Evolutionary conservation across 1,284 basidiomycete species (phyloP).

Genomic region (Cutaneotrichosporon mucoides): DNA sequence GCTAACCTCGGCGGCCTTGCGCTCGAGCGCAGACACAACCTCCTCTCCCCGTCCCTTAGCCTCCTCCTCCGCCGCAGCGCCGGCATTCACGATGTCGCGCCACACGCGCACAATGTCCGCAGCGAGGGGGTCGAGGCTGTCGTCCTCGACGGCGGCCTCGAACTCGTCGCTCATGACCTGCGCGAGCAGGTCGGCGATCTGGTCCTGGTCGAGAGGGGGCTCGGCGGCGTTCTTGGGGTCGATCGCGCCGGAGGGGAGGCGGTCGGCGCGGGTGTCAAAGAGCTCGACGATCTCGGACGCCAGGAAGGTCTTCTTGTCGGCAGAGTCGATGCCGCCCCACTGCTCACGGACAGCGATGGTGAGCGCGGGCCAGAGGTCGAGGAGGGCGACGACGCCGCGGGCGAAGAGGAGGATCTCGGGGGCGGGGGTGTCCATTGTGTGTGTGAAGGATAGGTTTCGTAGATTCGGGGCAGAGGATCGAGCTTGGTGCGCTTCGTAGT

Average conservation of each 20-base stretch:
- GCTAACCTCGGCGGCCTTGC: constrained; percentile 56
- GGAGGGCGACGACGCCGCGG: constrained; percentile 70
- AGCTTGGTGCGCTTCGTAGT: no score
- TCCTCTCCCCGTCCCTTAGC: constrained; percentile 55
- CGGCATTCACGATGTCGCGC: constrained; percentile 55
- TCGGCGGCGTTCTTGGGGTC: constrained; percentile 34
- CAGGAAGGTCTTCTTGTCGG: constrained; percentile 73
- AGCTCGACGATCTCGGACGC: constrained; percentile 78
- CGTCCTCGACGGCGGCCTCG: constrained; percentile 74
- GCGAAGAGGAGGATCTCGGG: constrained; percentile 60
- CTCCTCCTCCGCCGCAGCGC: constrained; percentile 45
- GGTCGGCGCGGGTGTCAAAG: constrained; percentile 58
- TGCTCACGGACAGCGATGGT: constrained; percentile 72
- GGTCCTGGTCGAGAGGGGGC: constrained; percentile 62
- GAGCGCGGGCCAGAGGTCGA: constrained; percentile 75
- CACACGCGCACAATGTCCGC: constrained; percentile 66
- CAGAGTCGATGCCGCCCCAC: constrained; percentile 73
- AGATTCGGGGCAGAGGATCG: no score
- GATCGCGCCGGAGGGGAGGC: constrained; percentile 17
- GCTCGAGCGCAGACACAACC: constrained; percentile 59
- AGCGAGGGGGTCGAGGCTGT: constrained; percentile 65
- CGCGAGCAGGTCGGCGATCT: constrained; percentile 70
- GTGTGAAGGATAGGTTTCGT: no score
- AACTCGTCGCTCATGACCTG: constrained; percentile 77
- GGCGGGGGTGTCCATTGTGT: constrained; percentile 8